phyloP scores from a whole-genome alignment of 345 rosid genomes.

The Eucalyptus leucophloia region DNA sequence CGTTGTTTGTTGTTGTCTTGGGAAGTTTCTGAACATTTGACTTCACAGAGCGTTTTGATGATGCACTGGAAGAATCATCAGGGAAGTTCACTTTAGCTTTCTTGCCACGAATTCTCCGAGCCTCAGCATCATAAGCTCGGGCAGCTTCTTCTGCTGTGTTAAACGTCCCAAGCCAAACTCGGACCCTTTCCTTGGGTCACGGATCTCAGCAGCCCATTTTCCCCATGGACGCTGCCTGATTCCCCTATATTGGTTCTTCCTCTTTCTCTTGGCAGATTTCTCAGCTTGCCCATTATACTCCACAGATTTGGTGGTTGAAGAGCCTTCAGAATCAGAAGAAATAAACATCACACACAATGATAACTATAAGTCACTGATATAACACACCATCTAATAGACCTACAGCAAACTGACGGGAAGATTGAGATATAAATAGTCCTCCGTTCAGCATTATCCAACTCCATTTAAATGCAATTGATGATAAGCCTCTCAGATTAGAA shows the following conservation, averaged over 20 bases:
- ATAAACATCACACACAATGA: not conserved
- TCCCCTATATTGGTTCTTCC: slow-evolving; percentile 86
- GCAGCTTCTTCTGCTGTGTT: slow-evolving; percentile 94
- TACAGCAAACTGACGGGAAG: not conserved
- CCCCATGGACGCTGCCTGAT: slow-evolving; percentile 99
- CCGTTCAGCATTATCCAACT: not conserved
- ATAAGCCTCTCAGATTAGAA: not conserved
- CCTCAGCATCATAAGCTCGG: slow-evolving; percentile 15
- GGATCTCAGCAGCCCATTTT: slow-evolving; percentile 98
- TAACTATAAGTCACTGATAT: not conserved
- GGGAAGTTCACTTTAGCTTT: slow-evolving; percentile 15
- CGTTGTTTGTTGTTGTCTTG: slow-evolving; percentile 15
- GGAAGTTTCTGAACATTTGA: slow-evolving; percentile 21
- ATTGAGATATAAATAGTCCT: not conserved
- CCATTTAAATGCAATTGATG: not conserved
- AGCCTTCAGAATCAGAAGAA: slow-evolving; percentile 9
- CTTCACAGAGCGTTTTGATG: slow-evolving; percentile 32
- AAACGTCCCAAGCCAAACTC: slow-evolving; percentile 95
- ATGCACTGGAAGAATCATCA: not conserved
- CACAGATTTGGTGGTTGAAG: slow-evolving; percentile 13
- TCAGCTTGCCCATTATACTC: slow-evolving; percentile 43
- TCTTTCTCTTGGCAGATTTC: slow-evolving; percentile 67
- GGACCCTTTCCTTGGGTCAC: slow-evolving; percentile 85
- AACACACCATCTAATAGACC: not conserved
- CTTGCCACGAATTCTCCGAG: slow-evolving; percentile 13